Percentiles rank a stretch among this genome's conserved stretches.
These are phyloP conservation scores for Paraurostyla sp. DNA, from an alignment of 73 alveolate species.

Conservation along the genomic window DNA sequence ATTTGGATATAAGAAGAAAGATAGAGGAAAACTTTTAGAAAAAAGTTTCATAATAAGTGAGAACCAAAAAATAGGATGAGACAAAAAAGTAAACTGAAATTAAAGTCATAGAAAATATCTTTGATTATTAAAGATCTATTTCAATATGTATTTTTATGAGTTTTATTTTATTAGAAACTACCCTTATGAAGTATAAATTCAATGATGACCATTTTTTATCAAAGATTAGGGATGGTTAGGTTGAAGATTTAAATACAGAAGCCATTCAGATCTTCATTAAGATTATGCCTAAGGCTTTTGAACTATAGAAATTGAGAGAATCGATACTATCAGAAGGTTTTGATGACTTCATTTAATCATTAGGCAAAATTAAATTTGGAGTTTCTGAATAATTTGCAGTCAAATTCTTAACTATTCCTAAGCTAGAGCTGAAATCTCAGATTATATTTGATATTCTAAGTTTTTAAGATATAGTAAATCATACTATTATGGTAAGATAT, in stretches of 20 bases:
- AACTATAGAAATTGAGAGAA: background rate
- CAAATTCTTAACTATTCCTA: background rate
- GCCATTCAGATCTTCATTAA: background rate
- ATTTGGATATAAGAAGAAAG: background rate
- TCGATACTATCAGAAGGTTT: background rate
- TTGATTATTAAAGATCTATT: conserved; percentile 39
- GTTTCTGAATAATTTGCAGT: background rate
- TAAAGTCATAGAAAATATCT: conserved; percentile 5
- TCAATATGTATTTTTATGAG: background rate
- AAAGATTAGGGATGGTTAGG: background rate
- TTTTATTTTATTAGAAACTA: background rate
- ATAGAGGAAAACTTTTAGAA: background rate
- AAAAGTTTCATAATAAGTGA: background rate
- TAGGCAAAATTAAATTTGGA: background rate
- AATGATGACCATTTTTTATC: background rate
- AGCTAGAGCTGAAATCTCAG: background rate
- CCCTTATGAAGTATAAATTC: conserved; percentile 21
- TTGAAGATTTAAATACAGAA: background rate
- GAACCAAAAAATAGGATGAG: background rate
- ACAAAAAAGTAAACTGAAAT: background rate
- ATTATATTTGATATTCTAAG: background rate
- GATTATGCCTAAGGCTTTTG: background rate
- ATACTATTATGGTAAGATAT: background rate
- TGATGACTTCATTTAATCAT: background rate
- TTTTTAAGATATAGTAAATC: background rate